Base-by-base conservation (phyloP, 495 filamentous ascomycete species). In the Neurospora terricola region DNA sequence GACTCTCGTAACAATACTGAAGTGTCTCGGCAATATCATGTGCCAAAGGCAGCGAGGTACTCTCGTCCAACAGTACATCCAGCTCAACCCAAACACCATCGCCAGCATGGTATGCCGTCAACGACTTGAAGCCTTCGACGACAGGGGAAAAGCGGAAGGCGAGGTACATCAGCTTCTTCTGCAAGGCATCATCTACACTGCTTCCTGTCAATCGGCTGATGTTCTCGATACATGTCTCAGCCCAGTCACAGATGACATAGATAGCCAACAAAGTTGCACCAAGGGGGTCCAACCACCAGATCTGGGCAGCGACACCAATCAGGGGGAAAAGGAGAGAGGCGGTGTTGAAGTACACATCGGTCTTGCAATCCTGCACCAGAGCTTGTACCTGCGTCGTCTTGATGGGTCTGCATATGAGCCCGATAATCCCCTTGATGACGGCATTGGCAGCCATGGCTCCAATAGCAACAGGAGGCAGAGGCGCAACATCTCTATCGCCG, bases 351-450 rank as follows among this genome's bases (percentile, higher is more conserved):
- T 82, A 81, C 38, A 87, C 84, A 73, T 86, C 84, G 0, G 85
- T 86, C 75, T 87, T 76, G 80, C 84, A 87, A 72, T 81, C 81
- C 77, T 87, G 84, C 45, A 83, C 84, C 10, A 87, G 76, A 1
- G 85, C 85, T 73, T 86, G 84, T 10, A 87, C 84, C 73, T 86
- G 85, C 0, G 83, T 86, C 14, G 84, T 86, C 74, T 86, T 86
- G 72, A 87, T 80, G 42, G 77, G 77, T 7, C 78, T 77, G 76
- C 83, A 86, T 6, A 78, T 82, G 42, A 85, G 75, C 75, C 84
- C 82, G 72, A 87, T 85, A 12, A 82, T 77, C 1, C 84, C 85
- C 75, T 87, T 86, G 34, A 86, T 72, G 21, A 81, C 74, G 59
- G 84, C 80, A 5, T 84, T 87, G 8, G 75, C 81, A 9, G 78